phyloP scores from a whole-genome alignment of 495 filamentous ascomycete species.

The Lepraria neglecta region DNA sequence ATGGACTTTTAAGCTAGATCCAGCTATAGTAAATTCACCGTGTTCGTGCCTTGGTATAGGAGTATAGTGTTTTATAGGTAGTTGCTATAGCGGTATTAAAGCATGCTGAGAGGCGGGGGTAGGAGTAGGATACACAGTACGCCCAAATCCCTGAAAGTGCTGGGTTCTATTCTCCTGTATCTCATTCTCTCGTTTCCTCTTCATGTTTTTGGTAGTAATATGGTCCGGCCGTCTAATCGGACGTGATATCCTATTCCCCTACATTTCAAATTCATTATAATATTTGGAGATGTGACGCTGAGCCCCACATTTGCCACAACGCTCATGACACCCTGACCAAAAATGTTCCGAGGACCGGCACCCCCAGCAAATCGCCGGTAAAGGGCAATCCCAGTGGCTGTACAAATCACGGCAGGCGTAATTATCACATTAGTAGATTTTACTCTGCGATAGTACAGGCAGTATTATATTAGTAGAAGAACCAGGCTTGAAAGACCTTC shows the following conservation, averaged over 20 bases:
- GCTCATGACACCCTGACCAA: conserved; percentile 6
- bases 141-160: too few species aligned
- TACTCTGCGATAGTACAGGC: neutral
- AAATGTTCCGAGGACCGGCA: conserved; percentile 5
- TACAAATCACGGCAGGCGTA: neutral
- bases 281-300: conserved; percentile 1
- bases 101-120: too few species aligned
- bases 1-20: neutral
- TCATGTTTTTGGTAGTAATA: neutral
- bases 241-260: neutral
- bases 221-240: neutral
- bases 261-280: conserved; percentile 1
- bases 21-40: neutral
- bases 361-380: conserved; percentile 1
- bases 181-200: neutral
- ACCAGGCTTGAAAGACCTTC: neutral
- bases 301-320: conserved; percentile 10
- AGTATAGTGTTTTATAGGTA: neutral
- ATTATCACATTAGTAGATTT: neutral
- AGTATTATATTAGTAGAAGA: neutral
- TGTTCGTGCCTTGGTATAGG: neutral
- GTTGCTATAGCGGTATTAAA: too few species aligned
- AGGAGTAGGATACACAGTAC: too few species aligned
- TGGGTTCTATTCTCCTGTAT: too few species aligned
- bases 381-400: conserved; percentile 7